Evolutionary conservation across 441 rosid genomes (phyloP).

Genomic region (Pelargonium cotyledonis): DNA sequence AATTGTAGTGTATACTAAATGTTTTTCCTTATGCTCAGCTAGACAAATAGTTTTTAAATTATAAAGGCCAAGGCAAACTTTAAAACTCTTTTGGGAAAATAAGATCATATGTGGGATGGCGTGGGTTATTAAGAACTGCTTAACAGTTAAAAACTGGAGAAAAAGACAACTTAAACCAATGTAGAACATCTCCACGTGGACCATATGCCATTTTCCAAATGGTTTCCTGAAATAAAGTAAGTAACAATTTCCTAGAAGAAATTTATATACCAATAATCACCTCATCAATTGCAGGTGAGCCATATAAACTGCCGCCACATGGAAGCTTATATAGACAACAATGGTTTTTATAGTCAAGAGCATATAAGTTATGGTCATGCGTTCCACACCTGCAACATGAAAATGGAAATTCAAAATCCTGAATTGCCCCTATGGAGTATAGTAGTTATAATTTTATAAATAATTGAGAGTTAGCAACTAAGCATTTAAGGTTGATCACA

Average conservation of each 20-base stretch:
- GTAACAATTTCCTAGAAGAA: not conserved
- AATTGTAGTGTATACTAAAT: not conserved
- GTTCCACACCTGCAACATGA: conserved; percentile 78
- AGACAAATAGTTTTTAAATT: not conserved
- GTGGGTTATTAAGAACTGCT: not conserved
- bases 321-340: conserved; percentile 59
- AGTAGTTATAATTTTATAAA: not conserved
- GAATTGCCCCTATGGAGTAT: not conserved
- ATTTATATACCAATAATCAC: conserved; percentile 31
- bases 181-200: not conserved
- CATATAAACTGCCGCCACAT: conserved; percentile 87
- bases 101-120: not conserved
- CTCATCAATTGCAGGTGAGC: conserved; percentile 87
- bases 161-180: not conserved
- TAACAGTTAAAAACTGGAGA: not conserved
- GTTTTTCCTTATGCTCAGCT: not conserved
- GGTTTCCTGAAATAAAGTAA: conserved; percentile 5
- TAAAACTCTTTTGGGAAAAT: not conserved
- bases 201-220: conserved; percentile 1
- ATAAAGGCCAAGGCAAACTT: not conserved
- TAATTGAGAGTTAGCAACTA: not conserved
- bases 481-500: not conserved
- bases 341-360: conserved; percentile 66
- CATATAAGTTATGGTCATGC: conserved; percentile 79
- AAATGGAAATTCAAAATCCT: no score